phyloP scores from a whole-genome alignment of 2,329 filamentous ascomycete genomes.

The Diaporthe humulicola region DNA sequence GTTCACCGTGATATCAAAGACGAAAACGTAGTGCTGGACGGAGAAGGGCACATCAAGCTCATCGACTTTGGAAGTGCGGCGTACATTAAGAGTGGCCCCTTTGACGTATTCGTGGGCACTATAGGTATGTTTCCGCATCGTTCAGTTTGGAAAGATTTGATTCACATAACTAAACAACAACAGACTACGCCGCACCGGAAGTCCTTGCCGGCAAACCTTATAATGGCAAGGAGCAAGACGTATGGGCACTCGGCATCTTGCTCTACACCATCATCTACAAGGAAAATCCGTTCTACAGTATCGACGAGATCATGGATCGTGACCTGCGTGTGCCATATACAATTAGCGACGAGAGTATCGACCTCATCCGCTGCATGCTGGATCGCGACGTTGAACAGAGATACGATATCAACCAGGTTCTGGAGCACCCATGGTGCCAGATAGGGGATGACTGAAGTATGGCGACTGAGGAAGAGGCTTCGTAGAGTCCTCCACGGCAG shows the following conservation, averaged over 20 bases:
- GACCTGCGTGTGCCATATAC: slow-evolving; percentile 91
- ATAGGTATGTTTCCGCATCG: slow-evolving; percentile 76
- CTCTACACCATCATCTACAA: slow-evolving; percentile 99
- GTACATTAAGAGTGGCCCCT: slow-evolving; percentile 98
- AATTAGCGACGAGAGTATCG: slow-evolving; percentile 91
- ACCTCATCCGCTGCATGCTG: slow-evolving; percentile 92
- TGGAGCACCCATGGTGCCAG: slow-evolving; percentile 86
- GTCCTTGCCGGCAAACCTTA: slow-evolving; percentile 94
- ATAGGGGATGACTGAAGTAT: slow-evolving; percentile 35
- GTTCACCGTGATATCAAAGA: slow-evolving; percentile 99
- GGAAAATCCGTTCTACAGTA: slow-evolving; percentile 98
- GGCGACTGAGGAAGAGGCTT: neutral
- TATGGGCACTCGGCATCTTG: slow-evolving; percentile 97
- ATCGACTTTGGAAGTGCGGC: slow-evolving; percentile 99
- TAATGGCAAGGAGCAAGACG: slow-evolving; percentile 95
- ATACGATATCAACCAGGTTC: slow-evolving; percentile 87
- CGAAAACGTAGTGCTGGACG: slow-evolving; percentile 96
- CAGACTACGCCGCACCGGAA: slow-evolving; percentile 98
- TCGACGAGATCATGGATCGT: slow-evolving; percentile 99
- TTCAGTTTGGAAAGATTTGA: neutral
- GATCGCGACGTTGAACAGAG: slow-evolving; percentile 87
- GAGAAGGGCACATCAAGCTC: slow-evolving; percentile 94
- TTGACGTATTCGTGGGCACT: slow-evolving; percentile 98
- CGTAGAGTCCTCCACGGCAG: neutral
- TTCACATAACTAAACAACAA: slow-evolving; percentile 35